Evolutionary conservation across 2,329 filamentous ascomycete genomes (phyloP).

Genomic region (Chaetomiaceae sp.): DNA sequence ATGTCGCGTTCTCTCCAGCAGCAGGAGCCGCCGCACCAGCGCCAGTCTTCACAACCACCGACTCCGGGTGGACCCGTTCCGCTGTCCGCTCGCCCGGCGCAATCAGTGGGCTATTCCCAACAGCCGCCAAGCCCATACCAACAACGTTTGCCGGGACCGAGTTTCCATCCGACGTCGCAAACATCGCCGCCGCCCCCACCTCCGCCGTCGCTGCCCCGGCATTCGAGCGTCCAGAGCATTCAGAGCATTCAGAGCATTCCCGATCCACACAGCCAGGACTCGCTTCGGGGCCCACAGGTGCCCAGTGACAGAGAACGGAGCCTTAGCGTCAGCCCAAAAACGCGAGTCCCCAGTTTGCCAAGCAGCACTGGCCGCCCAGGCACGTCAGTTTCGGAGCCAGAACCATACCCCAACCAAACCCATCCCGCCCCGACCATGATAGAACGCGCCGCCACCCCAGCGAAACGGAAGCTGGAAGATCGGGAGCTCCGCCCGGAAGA

Average conservation of each 20-base stretch:
- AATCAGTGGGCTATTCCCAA: constrained; percentile 35
- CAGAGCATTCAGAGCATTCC: constrained; percentile 41
- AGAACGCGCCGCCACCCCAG: constrained; percentile 36
- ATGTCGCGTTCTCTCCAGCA: constrained; percentile 39
- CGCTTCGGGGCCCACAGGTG: constrained; percentile 46
- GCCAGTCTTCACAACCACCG: constrained; percentile 50
- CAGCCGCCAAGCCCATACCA: constrained; percentile 58
- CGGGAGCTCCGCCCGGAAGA: constrained; percentile 46
- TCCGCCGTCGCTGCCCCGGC: constrained; percentile 38
- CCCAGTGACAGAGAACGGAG: constrained; percentile 63
- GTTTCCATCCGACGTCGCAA: constrained; percentile 33
- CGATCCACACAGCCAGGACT: constrained; percentile 35
- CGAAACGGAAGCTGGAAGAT: constrained; percentile 47
- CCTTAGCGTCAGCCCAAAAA: constrained; percentile 75
- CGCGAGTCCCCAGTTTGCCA: constrained; percentile 51
- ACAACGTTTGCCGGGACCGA: constrained; percentile 39
- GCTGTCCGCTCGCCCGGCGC: constrained; percentile 31
- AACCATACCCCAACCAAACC: constrained; percentile 21
- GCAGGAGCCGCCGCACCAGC: constrained; percentile 43
- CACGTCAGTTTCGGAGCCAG: constrained; percentile 25
- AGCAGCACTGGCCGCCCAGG: constrained; percentile 37
- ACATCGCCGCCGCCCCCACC: constrained; percentile 34
- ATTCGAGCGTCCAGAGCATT: constrained; percentile 39
- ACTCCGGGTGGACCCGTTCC: constrained; percentile 51
- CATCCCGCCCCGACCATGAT: constrained; percentile 18